Evolutionary conservation across 352 stramenopile species (phyloP).

Genomic region (Pythium brachiatum): DNA sequence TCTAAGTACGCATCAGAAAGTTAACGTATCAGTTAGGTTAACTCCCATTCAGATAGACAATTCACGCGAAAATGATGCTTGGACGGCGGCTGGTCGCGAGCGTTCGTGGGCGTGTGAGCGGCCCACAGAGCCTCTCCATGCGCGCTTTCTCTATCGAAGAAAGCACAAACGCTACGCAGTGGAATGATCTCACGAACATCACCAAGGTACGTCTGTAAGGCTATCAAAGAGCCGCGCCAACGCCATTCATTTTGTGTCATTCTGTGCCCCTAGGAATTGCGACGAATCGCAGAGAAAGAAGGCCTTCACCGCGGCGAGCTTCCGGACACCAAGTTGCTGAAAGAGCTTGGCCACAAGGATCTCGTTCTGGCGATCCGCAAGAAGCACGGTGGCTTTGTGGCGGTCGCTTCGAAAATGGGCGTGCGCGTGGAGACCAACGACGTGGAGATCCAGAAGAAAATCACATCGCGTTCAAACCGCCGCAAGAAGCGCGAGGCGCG

Average conservation of each 20-base stretch:
- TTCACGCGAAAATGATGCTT: not conserved
- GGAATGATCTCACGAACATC: conserved; percentile 60
- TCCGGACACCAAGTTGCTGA: conserved; percentile 71
- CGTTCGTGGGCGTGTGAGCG: conserved; percentile 1
- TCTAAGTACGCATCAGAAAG: no score
- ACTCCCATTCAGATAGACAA: no score
- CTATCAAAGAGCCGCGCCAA: not conserved
- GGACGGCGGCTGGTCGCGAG: conserved; percentile 4
- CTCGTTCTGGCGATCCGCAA: conserved; percentile 78
- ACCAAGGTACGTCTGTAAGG: conserved; percentile 39
- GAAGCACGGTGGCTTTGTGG: conserved; percentile 74
- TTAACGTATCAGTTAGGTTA: no score
- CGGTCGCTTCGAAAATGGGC: conserved; percentile 58
- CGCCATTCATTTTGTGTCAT: not conserved
- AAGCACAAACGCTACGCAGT: conserved; percentile 17
- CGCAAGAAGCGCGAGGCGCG: conserved; percentile 52
- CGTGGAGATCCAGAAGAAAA: conserved; percentile 68
- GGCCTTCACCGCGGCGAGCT: conserved; percentile 36
- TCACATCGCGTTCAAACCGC: conserved; percentile 58
- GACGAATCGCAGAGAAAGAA: conserved; percentile 53
- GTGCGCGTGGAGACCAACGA: conserved; percentile 32
- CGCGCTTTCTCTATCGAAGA: conserved; percentile 5
- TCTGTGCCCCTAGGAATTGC: conserved; percentile 42
- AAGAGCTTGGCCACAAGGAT: conserved; percentile 55
- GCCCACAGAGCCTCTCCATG: not conserved